Evolutionary conservation across 306 rosid species (phyloP), one percentile per base, ranked within the genome.

Genomic region (Cucurbita argyrosperma): DNA sequence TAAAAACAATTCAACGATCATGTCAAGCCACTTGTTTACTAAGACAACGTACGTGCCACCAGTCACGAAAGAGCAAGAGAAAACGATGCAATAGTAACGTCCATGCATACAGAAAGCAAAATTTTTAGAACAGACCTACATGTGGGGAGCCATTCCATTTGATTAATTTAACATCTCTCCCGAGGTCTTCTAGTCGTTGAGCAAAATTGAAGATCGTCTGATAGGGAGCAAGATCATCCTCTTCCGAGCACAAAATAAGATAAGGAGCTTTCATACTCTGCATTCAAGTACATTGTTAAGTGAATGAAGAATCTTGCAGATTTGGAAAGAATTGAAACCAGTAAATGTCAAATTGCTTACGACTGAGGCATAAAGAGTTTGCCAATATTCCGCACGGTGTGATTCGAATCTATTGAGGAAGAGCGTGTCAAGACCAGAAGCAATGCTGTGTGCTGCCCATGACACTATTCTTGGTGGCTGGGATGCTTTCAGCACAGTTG

Each of bases 371-470:
- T 89, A 94, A 26, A 94, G 88, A 77, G 96, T 94, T 79, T 83
- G 97, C 99, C 99, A 94, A 79, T 83, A 88, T 68, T 89, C 97
- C 6, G 99, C 99, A 30, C 97, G 96, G 11, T 94, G 91, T 63
- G 93, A 81, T 81, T 94, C 99, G 80, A 94, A 89, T 83, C 88
- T 86, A 78, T 79, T 82, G 80, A 89, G 96, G 84, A 94, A 94
- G 80, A 94, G 82, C 50, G 90, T 83, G 87, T 94, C 92, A 75
- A 94, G 97, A 73, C 97, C 89, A 74, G 96, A 89, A 71, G 99
- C 86, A 77, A 94, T 83, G 74, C 87, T 76, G 79, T 89, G 84
- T 51, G 88, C 91, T 58, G 87, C 43, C 99, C 97, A 88, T 58
- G 91, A 86, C 69, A 88, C 87, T 42, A 94, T 79, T 82, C 84